A percentile compares a stretch with the other conserved stretches of the same genome.
These are phyloP conservation scores for Pinus albicaulis DNA, from an alignment of 75 land plant genomes.

Conservation along the genomic window DNA sequence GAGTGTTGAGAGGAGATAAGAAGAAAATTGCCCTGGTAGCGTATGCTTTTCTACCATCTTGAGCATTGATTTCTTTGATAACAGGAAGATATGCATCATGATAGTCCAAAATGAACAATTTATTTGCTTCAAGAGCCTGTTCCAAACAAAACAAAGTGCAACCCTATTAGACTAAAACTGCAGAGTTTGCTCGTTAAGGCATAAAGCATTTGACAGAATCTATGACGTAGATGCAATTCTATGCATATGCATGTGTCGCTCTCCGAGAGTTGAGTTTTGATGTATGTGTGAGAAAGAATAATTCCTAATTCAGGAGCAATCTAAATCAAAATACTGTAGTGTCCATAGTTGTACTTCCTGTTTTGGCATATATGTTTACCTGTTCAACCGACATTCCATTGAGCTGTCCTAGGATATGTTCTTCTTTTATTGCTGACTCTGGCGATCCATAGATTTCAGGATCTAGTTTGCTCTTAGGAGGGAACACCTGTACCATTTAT, in stretches of 20 bases:
- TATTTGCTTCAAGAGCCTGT: conserved; percentile 74
- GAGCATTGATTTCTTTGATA: conserved; percentile 52
- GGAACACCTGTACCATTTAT: conserved; percentile 47
- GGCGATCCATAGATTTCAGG: conserved; percentile 59
- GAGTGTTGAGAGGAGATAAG: conserved; percentile 28
- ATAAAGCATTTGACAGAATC: not conserved
- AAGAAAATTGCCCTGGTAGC: conserved; percentile 77
- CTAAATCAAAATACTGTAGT: not conserved
- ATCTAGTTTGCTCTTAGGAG: conserved; percentile 71
- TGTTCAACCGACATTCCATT: conserved; percentile 71
- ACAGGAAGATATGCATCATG: conserved; percentile 78
- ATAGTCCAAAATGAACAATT: conserved; percentile 66
- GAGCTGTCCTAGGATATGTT: conserved; percentile 52
- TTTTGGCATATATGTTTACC: conserved; percentile 25
- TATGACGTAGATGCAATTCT: not conserved
- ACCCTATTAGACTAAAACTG: not conserved
- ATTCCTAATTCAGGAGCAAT: not conserved
- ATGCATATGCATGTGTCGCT: not conserved
- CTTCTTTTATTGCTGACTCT: conserved; percentile 74
- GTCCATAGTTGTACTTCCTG: not conserved
- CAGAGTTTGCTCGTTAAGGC: not conserved
- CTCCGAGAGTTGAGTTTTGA: not conserved
- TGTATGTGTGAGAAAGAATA: not conserved
- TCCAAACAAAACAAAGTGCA: not conserved
- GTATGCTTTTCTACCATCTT: conserved; percentile 64